Base-by-base conservation (phyloP, 108 stramenopile genomes). In the Fistulifera pelliculosa region DNA sequence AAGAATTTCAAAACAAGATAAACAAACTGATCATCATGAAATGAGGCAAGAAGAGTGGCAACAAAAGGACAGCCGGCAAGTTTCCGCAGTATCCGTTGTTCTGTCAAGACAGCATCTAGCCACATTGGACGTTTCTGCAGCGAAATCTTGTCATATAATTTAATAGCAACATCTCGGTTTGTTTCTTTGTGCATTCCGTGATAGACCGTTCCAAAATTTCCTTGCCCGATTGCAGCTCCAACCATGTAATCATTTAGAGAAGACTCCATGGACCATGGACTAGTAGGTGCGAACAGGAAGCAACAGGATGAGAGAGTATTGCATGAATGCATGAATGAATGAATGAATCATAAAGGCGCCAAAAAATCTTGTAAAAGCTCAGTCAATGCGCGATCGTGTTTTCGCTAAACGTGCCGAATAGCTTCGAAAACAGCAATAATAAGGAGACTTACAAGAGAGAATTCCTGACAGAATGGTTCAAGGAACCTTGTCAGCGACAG, bases 171-270 rank as follows among this genome's bases (percentile, higher is more conserved):
- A 26, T 47, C 47, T 21, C 27, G 54, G 18, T 42, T 44, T 10
- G 58, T 60, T 8, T 19, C 44, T 23, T 77, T 79, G 47, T 76
- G 74, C 14, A 38, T 21, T 16, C 68, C 76, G 47, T 56, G 48
- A 45, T 59, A 66, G 23, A 87, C 80, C 13, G 45, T 45, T 8
- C 77, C 85, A 58, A 75, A 82, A n/a, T 67, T 50, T 24, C 83
- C 83, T 45, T 84, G 75, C 7, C 78, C 83, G 17, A 84, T 59
- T 15, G 63, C 51, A n/a, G 48, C 45, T 18, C 66, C 66, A 18
- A 71, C 57, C 31, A 17, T 47, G 47, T 54, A 68, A 21, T 68
- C 66, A 19, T 18, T 38, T 13, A 50, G 57, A 11, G 58, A 65
- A 31, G 57, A 27, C 40, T 35, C 16, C 44, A 45, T 45, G 44